Percentiles rank a stretch among this genome's conserved stretches.
Evolutionary conservation across 2,329 filamentous ascomycete genomes (phyloP).

Genomic region (Nannizziopsis barbatae): DNA sequence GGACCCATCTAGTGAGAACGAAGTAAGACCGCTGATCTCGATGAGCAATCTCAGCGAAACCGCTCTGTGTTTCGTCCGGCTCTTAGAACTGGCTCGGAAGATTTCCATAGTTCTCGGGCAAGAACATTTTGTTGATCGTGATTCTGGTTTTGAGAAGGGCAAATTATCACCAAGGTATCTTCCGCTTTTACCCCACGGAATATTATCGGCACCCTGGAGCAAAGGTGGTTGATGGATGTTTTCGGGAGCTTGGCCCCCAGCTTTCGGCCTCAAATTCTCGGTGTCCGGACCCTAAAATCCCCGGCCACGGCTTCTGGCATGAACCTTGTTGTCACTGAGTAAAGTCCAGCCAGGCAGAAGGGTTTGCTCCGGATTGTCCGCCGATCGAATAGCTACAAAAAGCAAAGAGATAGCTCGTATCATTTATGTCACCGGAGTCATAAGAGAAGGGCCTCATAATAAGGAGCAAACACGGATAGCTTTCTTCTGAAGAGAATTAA

Average conservation of each 20-base stretch:
- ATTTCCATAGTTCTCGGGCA: too few relatives aligned
- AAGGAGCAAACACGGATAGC: too few relatives aligned
- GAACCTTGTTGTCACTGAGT: constrained; percentile 35
- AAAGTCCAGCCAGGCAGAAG: constrained; percentile 26
- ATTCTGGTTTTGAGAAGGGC: constrained; percentile 14
- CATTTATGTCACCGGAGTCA: constrained; percentile 20
- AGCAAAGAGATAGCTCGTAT: constrained; percentile 42
- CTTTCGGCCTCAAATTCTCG: constrained; percentile 28
- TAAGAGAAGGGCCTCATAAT: constrained; percentile 26
- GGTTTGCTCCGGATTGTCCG: constrained; percentile 24
- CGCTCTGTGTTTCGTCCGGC: too few relatives aligned
- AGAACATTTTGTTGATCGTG: neutral
- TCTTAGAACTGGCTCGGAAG: too few relatives aligned
- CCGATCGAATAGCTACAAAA: constrained; percentile 41
- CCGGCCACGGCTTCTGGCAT: constrained; percentile 31
- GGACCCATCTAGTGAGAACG: too few relatives aligned
- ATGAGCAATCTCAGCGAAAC: too few relatives aligned
- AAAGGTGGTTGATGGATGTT: constrained; percentile 20
- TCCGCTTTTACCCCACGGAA: constrained; percentile 21
- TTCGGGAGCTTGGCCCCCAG: constrained; percentile 28
- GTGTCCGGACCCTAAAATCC: constrained; percentile 25
- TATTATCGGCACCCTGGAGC: neutral
- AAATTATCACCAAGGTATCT: constrained; percentile 24
- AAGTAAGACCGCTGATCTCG: too few relatives aligned
- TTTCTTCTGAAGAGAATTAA: too few relatives aligned